Evolutionary conservation across 116 monocot species (phyloP), one percentile per base, ranked within the genome.

Genomic region (Trichopus zeylanicus): DNA sequence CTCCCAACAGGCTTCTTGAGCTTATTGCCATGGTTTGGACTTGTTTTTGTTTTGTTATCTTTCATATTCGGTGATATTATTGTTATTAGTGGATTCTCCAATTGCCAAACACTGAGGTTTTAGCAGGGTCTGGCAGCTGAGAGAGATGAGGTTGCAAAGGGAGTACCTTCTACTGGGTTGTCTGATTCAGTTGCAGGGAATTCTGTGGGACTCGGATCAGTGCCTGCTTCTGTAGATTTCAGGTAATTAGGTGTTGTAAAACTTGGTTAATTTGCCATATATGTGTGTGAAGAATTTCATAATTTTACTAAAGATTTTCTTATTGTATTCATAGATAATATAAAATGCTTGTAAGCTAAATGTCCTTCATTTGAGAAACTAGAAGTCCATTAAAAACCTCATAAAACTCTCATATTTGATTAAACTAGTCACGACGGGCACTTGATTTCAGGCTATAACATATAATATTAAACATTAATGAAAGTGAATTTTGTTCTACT

Each of bases 121-220:
- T 31, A 54, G 67, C 76, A 94, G 94, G 94, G 94, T 46, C 83
- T 94, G 74, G 83, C 76, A 52, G 85, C 53, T 39, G 89, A 89
- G 83, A 81, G 65, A 46, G 89, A 76, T 51, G 92, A 73, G 39
- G 57, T 47, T 19, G 47, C 65, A 13, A 74, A 65, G 48, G 74
- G 67, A 20, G 46, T 67, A 48, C 37, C 59, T 60, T 53, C 67
- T 5, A 64, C 62, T 59, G 42, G 70, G 22, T 18, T 23, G 7
- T 51, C 71, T 12, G 66, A 70, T 48, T 53, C 55, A 20, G 46
- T 11, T 26, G 51, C 60, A 21, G 51, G 72, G 13, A 20, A 59
- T 7, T 0, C 62, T 31, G 55, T 55, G 6, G 35, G 64, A n/a
- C 53, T 60, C 18, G 67, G 61, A 20, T 56, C 65, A 8, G 59